These are phyloP conservation scores for Rhodotorula toruloides DNA, from an alignment of 768 basidiomycete genomes.

Conservation along the genomic window DNA sequence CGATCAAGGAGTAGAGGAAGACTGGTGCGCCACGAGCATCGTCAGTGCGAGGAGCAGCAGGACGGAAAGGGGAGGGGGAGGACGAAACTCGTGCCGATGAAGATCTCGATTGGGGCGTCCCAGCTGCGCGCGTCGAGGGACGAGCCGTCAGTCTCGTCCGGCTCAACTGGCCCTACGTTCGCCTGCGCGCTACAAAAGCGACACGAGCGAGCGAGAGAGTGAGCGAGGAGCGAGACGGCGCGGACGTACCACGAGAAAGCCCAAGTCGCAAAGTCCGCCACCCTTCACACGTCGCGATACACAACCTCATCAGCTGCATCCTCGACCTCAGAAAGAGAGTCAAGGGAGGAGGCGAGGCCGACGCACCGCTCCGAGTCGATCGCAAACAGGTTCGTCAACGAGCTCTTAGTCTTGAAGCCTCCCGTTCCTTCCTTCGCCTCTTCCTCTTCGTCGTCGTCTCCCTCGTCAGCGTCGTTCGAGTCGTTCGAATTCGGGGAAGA, in stretches of 20 bases:
- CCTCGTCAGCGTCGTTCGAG: slow-evolving; percentile 39
- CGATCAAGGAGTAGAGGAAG: slow-evolving; percentile 41
- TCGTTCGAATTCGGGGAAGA: neutral
- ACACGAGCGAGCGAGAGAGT: too few species aligned
- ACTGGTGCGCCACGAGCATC: neutral
- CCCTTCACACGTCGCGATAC: neutral
- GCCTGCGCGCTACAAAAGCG: too few species aligned
- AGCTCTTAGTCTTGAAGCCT: slow-evolving; percentile 34
- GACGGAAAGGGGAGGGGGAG: neutral
- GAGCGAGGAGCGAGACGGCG: neutral
- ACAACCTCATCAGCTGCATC: neutral
- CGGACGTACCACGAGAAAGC: slow-evolving; percentile 26
- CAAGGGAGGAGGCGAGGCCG: neutral
- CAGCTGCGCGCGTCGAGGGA: neutral
- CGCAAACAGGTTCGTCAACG: slow-evolving; percentile 39
- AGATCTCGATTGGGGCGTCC: slow-evolving; percentile 35
- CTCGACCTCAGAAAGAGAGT: neutral
- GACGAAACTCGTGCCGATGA: slow-evolving; percentile 37
- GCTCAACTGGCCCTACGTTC: too few species aligned
- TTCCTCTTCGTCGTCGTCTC: slow-evolving; percentile 4
- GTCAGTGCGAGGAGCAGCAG: neutral
- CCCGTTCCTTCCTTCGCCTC: too few species aligned
- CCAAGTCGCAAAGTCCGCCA: slow-evolving; percentile 33
- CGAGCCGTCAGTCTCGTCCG: slow-evolving; percentile 10
- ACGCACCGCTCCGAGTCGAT: slow-evolving; percentile 35